Evolutionary conservation across 306 rosid species (phyloP).

Genomic region (Adenanthera pavonina): DNA sequence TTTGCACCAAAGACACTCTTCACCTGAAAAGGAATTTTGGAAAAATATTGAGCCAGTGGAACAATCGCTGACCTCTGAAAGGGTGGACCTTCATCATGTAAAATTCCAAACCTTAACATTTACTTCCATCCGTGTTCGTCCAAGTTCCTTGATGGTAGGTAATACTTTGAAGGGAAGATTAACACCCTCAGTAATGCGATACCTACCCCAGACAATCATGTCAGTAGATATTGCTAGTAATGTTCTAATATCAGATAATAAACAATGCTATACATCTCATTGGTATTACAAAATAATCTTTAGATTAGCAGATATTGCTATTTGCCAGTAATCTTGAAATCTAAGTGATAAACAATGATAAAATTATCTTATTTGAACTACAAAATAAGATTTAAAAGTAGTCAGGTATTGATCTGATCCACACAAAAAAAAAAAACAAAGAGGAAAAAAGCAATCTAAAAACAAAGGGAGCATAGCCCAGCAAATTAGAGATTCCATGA

Average conservation of each 20-base stretch:
- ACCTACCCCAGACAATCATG: constrained; percentile 51
- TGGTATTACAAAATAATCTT: neutral
- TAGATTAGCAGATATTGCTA: neutral
- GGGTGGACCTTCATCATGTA: constrained; percentile 14
- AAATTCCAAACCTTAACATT: constrained; percentile 75
- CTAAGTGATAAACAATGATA: neutral
- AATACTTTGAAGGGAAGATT: constrained; percentile 91
- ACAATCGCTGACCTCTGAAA: neutral
- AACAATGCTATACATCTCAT: neutral
- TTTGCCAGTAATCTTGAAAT: neutral
- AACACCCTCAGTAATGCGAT: constrained; percentile 93
- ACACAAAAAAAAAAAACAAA: neutral
- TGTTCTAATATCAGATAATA: constrained; percentile 7
- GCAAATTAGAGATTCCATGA: neutral
- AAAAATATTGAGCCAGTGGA: constrained; percentile 1
- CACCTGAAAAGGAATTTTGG: constrained; percentile 57
- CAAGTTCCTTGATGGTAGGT: constrained; percentile 89
- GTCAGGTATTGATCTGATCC: neutral
- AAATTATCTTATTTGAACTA: neutral
- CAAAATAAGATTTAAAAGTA: constrained; percentile 9
- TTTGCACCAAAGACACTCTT: constrained; percentile 87
- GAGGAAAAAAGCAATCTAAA: constrained; percentile 9
- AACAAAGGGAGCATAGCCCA: constrained; percentile 24
- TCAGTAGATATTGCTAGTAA: constrained; percentile 9
- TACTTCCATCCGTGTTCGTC: constrained; percentile 91